Evolutionary conservation across 139 green algal species (phyloP).

Genomic region (Picochlorum sp.): DNA sequence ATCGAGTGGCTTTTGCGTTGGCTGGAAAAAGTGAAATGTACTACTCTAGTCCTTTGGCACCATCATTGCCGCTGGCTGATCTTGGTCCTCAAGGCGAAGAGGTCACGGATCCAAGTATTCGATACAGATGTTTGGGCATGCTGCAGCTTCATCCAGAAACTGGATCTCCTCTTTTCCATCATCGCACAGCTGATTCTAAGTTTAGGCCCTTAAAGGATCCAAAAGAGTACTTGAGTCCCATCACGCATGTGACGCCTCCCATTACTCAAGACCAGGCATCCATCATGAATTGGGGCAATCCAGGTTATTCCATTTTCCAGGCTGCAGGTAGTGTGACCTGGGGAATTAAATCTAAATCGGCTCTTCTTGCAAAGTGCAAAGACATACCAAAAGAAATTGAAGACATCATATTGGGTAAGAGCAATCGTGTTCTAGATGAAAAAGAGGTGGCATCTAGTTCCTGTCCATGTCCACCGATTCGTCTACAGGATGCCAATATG

Average conservation of each 20-base stretch:
- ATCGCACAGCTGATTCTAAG: background rate
- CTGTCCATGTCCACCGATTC: too few relatives aligned
- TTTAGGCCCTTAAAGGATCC: background rate
- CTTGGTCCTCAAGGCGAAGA: background rate
- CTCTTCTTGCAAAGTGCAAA: background rate
- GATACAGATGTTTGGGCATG: background rate
- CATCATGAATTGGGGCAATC: background rate
- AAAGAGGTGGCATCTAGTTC: too few relatives aligned
- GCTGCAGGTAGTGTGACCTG: background rate
- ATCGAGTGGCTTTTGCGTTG: slow-evolving; percentile 14
- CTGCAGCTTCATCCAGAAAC: background rate
- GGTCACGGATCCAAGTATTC: background rate
- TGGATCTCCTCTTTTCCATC: background rate
- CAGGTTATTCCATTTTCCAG: background rate
- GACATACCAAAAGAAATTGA: background rate
- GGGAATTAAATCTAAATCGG: background rate
- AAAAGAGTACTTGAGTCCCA: background rate
- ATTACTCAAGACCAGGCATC: background rate
- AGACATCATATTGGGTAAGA: background rate
- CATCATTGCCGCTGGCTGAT: background rate
- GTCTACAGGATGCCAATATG: too few relatives aligned
- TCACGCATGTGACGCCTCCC: background rate
- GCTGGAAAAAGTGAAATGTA: slow-evolving; percentile 4
- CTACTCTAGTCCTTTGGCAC: background rate
- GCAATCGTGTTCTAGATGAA: too few relatives aligned